phyloP scores from a whole-genome alignment of 1,284 basidiomycete species.

The Heterobasidion parviporum region DNA sequence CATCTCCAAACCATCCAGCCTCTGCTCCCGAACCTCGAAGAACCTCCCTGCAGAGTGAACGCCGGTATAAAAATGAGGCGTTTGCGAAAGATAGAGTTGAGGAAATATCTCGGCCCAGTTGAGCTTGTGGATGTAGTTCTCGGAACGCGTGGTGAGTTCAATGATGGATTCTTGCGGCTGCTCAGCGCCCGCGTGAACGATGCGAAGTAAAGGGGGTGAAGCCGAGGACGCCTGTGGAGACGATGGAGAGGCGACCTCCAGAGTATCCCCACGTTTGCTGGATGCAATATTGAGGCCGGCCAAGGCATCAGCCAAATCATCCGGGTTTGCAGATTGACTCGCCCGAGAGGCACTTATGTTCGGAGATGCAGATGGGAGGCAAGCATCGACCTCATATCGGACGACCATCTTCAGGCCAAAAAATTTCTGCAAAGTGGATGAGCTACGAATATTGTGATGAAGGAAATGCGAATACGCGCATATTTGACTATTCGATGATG shows the following conservation, averaged over 20 bases:
- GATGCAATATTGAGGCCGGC: slow-evolving; percentile 17
- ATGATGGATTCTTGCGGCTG: slow-evolving; percentile 28
- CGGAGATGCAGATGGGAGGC: slow-evolving; percentile 6
- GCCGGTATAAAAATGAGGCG: slow-evolving; percentile 26
- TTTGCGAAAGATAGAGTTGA: slow-evolving; percentile 33
- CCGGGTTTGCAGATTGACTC: too few species aligned
- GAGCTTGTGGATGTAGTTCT: slow-evolving; percentile 9
- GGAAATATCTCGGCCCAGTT: slow-evolving; percentile 32
- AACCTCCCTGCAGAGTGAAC: slow-evolving; percentile 25
- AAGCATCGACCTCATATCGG: slow-evolving; percentile 25
- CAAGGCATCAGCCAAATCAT: slow-evolving; percentile 27
- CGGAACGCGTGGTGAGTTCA: slow-evolving; percentile 31
- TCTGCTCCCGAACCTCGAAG: slow-evolving; percentile 5
- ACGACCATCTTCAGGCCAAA: slow-evolving; percentile 22
- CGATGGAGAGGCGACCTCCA: too few species aligned
- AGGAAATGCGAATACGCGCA: not conserved
- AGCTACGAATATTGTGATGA: not conserved
- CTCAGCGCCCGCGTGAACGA: slow-evolving; percentile 14
- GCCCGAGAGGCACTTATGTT: not conserved
- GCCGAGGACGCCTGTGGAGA: too few species aligned
- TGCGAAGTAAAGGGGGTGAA: not conserved
- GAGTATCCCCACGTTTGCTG: not conserved
- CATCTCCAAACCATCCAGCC: slow-evolving; percentile 15
- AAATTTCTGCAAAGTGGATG: slow-evolving; percentile 13
- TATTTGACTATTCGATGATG: slow-evolving; percentile 8